Base-by-base conservation (phyloP, 257 asterid species). In the Petrea volubilis region DNA sequence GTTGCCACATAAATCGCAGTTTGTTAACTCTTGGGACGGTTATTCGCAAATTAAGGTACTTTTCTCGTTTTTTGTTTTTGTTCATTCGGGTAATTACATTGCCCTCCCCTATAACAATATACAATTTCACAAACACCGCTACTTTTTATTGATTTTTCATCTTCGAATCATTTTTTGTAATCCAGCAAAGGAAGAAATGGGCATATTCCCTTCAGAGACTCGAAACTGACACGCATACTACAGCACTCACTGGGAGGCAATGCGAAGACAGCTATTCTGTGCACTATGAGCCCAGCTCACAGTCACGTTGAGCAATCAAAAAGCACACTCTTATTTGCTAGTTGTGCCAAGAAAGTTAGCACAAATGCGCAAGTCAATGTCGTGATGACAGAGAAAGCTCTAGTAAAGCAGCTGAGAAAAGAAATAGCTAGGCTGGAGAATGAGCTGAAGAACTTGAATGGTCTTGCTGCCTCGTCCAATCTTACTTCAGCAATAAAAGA, bases 231-330 rank as follows among this genome's bases (percentile, higher is more conserved):
- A 49, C 86, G 90, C 5, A 87, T 87, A 40, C 73, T 87, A 25
- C 90, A 87, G 64, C 75, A 77, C 78, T 84, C 84, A 2, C 50
- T 84, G 70, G 93, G 93, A 53, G 93, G 93, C 25, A 87, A 87
- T 70, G 90, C 90, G 4, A 82, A 79, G 70, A 87, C 93, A 18
- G 88, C 88, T 36, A 75, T 84, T 74, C 77, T 87, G 56, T 87
- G 93, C 85, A 87, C 88, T 43, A 61, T 87, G 84, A 82, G 88
- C 82, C 93, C 90, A 44, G 93, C 93, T 44, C 87, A 74, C 18
- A 21, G 83, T 67, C 93, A 87, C 24, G 85, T 79, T 25, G 93
- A 87, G 83, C 90, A 87, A 80, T 82, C 93, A 29, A 80, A 84
- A 78, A 87, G 85, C 79, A 84, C 87, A 15, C 86, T 87, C 46